Evolutionary conservation across 176 grass and related monocot species (phyloP), one percentile per base, ranked within the genome.

Genomic region (Aegilops sharonensis): DNA sequence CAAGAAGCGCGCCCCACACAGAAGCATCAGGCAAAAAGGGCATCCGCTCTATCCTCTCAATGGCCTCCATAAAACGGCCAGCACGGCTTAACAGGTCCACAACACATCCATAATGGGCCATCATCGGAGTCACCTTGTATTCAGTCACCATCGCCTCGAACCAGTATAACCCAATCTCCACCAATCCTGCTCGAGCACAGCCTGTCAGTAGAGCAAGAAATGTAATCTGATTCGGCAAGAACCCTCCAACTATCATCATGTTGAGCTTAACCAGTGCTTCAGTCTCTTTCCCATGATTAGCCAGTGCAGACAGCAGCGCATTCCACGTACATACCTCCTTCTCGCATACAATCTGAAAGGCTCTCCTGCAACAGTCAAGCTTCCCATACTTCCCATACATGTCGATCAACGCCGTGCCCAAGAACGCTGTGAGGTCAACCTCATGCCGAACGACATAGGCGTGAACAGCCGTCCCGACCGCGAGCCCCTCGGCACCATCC

Each of bases 71-170:
- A 31, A 95, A 77, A 42, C 90, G 69, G 5, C 87, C 89, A 68
- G 85, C 87, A 32, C 50, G 88, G 13, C 88, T 78, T 71, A 97
- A 76, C 18, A 97, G 64, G 65, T 97, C 89, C 31, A 94, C 92
- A 10, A 93, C 71, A 72, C 92, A 97, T n/a, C 92, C 92, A 45
- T 93, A 95, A 91, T 95, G 92, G 70, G 86, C 79, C 92, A 95
- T 95, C 83, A 77, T 32, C 23, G 87, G 95, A 56, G 72, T 37
- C 52, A 95, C 31, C 83, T 82, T 79, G 57, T 88, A 81, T 56
- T 91, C 83, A 5, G 39, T 21, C 45, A 78, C 48, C 91, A 95
- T 91, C 2, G 31, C 23, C 18, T 91, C 25, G 2, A 97, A 93
- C 86, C 79, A 92, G 83, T 78, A 31, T 57, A 97, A 85, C 14